Percentiles rank a stretch among this genome's conserved stretches.
These are phyloP conservation scores for Dendrobium catenatum DNA, from an alignment of 106 monocot species.

Conservation along the genomic window DNA sequence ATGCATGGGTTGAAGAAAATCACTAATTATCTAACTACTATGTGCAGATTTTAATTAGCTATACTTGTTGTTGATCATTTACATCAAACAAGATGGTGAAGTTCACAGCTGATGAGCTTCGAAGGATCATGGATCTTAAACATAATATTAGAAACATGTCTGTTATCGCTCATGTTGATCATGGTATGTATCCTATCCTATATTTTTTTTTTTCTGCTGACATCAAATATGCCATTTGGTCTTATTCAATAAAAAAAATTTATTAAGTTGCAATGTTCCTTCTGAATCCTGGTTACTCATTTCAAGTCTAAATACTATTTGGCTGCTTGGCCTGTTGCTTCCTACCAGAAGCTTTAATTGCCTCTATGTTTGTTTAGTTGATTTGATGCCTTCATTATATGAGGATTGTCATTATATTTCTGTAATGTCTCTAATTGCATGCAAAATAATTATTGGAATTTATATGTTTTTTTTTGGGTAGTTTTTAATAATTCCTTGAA, in stretches of 20 bases:
- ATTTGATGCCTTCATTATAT: neutral
- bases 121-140: constrained; percentile 54
- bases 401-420: neutral
- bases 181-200: constrained; percentile 19
- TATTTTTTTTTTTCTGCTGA: neutral
- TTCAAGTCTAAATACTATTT: neutral
- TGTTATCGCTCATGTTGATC: constrained; percentile 53
- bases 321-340: neutral
- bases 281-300: no score
- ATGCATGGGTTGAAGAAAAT: neutral
- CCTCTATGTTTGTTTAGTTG: no score
- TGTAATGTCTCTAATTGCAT: neutral
- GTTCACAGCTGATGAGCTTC: constrained; percentile 51
- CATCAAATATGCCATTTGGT: neutral
- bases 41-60: neutral
- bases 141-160: constrained; percentile 57
- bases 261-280: no score
- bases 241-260: neutral
- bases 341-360: neutral
- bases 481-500: no score
- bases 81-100: constrained; percentile 42
- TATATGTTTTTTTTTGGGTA: no score
- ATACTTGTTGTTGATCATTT: neutral
- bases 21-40: neutral
- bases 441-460: neutral